Evolutionary conservation across 495 filamentous ascomycete species (phyloP).

Genomic region (Pseudomonodictys pantanalensis): DNA sequence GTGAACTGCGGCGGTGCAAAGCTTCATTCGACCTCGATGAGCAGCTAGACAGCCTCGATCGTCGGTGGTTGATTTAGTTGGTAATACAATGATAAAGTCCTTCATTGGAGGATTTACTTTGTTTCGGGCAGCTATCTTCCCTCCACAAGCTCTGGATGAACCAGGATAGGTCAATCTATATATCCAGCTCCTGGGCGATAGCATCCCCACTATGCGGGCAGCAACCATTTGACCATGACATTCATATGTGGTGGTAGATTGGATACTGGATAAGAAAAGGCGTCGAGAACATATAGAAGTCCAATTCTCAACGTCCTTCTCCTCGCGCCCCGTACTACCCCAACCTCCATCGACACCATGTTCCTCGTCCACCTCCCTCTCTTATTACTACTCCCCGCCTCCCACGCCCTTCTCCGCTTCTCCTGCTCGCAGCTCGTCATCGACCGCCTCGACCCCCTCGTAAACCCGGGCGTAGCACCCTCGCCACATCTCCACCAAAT

Average conservation of each 20-base stretch:
- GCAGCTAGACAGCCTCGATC: neutral
- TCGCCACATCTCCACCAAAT: conserved; percentile 23
- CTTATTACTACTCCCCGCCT: neutral
- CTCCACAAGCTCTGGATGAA: neutral
- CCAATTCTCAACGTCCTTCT: neutral
- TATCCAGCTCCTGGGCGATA: conserved; percentile 10
- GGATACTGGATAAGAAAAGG: neutral
- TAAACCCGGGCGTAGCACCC: conserved; percentile 6
- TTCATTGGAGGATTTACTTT: conserved; percentile 2
- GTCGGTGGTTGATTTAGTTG: too few species aligned
- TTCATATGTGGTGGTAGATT: neutral
- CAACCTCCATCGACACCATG: neutral
- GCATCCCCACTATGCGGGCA: neutral
- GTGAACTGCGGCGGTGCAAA: conserved; percentile 1
- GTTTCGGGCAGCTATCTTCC: too few species aligned
- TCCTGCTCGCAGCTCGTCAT: conserved; percentile 24
- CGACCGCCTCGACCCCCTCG: conserved; percentile 25
- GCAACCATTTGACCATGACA: neutral
- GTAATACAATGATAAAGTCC: too few species aligned
- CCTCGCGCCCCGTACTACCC: neutral
- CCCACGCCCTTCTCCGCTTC: conserved; percentile 25
- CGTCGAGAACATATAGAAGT: neutral
- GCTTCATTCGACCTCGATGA: conserved; percentile 26
- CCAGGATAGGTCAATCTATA: neutral
- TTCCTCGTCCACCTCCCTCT: conserved; percentile 5